Percentiles rank a stretch among this genome's conserved stretches.
Conservation (phyloP, 2,329 filamentous ascomycete genomes). For the Paecilomyces dactylethromorphus region DNA sequence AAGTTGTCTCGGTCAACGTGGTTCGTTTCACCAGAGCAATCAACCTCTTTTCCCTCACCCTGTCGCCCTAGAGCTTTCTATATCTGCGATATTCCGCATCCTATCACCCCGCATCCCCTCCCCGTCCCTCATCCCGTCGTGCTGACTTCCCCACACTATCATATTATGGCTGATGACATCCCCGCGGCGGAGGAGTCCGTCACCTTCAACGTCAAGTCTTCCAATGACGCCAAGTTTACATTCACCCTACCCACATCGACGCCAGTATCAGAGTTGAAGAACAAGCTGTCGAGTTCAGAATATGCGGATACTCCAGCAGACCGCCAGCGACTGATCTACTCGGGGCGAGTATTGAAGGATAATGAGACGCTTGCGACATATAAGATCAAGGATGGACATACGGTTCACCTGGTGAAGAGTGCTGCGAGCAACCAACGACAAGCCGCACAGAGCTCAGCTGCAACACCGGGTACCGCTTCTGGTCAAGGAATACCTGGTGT, state of each 20-base stretch:
- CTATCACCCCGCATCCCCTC: not conserved
- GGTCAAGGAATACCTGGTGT: slow-evolving; percentile 32
- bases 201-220: slow-evolving; percentile 97
- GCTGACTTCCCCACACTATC: slow-evolving; percentile 1
- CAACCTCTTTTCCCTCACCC: not conserved
- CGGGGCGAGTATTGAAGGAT: slow-evolving; percentile 93
- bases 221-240: slow-evolving; percentile 76
- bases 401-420: slow-evolving; percentile 93
- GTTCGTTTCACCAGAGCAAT: not conserved
- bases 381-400: slow-evolving; percentile 95
- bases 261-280: slow-evolving; percentile 80
- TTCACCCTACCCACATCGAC: slow-evolving; percentile 73
- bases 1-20: slow-evolving; percentile 1
- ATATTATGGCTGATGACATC: slow-evolving; percentile 35
- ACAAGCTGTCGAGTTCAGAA: slow-evolving; percentile 72
- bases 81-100: not conserved
- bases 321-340: slow-evolving; percentile 93
- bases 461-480: slow-evolving; percentile 24
- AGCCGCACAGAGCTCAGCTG: slow-evolving; percentile 40
- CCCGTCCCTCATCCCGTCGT: not conserved
- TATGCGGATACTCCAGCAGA: slow-evolving; percentile 82
- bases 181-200: slow-evolving; percentile 60
- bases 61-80: not conserved
- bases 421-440: slow-evolving; percentile 75
- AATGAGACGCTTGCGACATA: slow-evolving; percentile 75